Evolutionary conservation across 2,329 filamentous ascomycete genomes (phyloP).

Genomic region (Neurospora crassa): DNA sequence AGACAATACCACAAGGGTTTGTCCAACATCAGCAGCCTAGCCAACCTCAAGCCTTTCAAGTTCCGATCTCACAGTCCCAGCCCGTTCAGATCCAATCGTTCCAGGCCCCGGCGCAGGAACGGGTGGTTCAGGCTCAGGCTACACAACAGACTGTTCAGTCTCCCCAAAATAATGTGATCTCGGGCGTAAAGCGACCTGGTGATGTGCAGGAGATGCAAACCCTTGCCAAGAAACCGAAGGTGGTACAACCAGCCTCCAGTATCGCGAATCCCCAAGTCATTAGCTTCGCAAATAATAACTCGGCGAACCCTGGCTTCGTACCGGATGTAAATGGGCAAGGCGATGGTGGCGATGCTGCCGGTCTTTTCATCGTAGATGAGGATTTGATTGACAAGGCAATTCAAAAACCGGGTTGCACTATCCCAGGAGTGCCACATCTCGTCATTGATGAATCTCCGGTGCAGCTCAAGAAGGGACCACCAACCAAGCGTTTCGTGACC

Average conservation of each 20-base stretch:
- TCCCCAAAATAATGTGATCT: conserved; percentile 1
- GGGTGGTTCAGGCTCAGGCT: conserved; percentile 1
- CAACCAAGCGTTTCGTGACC: conserved; percentile 17
- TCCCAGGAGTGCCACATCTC: conserved; percentile 15
- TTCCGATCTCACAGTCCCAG: background rate
- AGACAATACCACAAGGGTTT: conserved; percentile 2
- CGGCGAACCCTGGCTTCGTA: conserved; percentile 1
- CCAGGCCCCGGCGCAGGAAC: conserved; percentile 1
- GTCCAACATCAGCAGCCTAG: conserved; percentile 13
- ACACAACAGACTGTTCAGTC: background rate
- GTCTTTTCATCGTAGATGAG: conserved; percentile 1
- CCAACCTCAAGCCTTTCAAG: conserved; percentile 4
- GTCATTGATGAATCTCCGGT: conserved; percentile 12
- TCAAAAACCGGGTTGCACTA: conserved; percentile 3
- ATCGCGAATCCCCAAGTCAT: background rate
- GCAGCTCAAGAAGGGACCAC: conserved; percentile 14
- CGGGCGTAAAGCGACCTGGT: conserved; percentile 9
- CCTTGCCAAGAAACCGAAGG: conserved; percentile 14
- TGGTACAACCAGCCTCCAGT: background rate
- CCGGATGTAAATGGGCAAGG: background rate
- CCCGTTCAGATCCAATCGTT: background rate
- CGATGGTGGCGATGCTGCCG: background rate
- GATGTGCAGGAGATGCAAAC: conserved; percentile 6
- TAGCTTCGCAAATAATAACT: conserved; percentile 7
- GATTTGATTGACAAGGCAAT: conserved; percentile 7